These are phyloP conservation scores for Euphorbia celastroides DNA, from an alignment of 441 rosid species.

Conservation along the genomic window DNA sequence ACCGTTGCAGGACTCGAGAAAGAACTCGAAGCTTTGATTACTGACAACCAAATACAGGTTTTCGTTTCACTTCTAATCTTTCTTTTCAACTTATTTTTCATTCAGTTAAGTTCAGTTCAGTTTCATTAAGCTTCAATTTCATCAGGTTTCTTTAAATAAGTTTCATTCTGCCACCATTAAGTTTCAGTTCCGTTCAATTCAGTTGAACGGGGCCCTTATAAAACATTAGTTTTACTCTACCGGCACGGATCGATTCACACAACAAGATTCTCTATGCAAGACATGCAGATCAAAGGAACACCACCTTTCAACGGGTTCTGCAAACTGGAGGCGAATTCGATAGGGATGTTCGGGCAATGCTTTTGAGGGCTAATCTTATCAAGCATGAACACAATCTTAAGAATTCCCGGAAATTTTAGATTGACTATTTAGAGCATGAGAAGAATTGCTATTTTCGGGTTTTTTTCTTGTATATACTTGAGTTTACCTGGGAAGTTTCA, in stretches of 20 bases:
- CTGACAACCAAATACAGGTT: slow-evolving; percentile 96
- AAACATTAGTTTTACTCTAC: too few species aligned
- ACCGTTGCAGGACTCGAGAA: slow-evolving; percentile 72
- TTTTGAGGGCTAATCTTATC: slow-evolving; percentile 81
- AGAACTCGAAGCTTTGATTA: slow-evolving; percentile 86
- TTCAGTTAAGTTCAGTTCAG: too few species aligned
- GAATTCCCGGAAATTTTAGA: slow-evolving; percentile 59
- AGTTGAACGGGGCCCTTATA: neutral
- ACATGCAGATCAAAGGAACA: slow-evolving; percentile 94
- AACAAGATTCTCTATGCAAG: slow-evolving; percentile 92
- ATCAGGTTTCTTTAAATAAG: too few species aligned
- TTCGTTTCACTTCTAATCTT: neutral
- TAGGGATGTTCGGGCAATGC: slow-evolving; percentile 77
- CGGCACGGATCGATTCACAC: slow-evolving; percentile 99
- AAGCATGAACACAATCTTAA: slow-evolving; percentile 68
- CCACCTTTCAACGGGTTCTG: slow-evolving; percentile 91
- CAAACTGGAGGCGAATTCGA: slow-evolving; percentile 95
- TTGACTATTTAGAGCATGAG: slow-evolving; percentile 10
- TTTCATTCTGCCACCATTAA: too few species aligned
- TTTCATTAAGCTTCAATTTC: too few species aligned
- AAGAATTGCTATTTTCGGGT: slow-evolving; percentile 3
- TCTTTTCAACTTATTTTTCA: too few species aligned
- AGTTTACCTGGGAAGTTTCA: slow-evolving; percentile 12
- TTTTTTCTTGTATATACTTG: slow-evolving; percentile 29
- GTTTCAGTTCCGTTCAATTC: too few species aligned